A percentile compares a stretch with the other conserved stretches of the same genome.
Conservation (phyloP, 805 yeast species). For the Hanseniaspora thailandica region DNA sequence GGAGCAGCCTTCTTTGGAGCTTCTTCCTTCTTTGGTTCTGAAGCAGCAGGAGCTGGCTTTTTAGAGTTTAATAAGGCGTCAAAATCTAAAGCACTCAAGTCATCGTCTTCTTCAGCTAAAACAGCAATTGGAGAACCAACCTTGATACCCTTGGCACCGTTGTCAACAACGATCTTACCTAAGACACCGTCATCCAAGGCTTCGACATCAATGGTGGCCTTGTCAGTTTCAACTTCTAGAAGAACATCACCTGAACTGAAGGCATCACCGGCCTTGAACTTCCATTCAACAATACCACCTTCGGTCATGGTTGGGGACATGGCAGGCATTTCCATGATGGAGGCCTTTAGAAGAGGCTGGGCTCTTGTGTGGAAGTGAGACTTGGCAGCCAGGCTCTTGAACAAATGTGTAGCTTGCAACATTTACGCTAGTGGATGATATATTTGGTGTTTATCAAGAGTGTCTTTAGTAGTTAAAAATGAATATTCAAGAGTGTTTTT, state of each 20-base stretch:
- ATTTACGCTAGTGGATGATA: neutral
- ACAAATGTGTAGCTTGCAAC: neutral
- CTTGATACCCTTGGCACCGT: constrained; percentile 68
- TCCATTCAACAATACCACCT: constrained; percentile 89
- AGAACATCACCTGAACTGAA: constrained; percentile 75
- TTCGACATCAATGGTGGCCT: constrained; percentile 72
- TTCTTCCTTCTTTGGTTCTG: constrained; percentile 18
- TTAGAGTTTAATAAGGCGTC: constrained; percentile 36
- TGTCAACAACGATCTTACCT: constrained; percentile 56
- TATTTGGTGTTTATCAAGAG: neutral
- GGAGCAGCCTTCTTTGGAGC: constrained; percentile 17
- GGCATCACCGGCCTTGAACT: constrained; percentile 60
- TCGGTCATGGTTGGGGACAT: constrained; percentile 98
- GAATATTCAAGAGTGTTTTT: neutral
- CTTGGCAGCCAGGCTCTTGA: neutral
- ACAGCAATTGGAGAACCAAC: constrained; percentile 89
- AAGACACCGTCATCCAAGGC: constrained; percentile 85
- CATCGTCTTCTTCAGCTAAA: constrained; percentile 80
- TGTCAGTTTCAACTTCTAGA: constrained; percentile 76
- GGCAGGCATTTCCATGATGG: constrained; percentile 82
- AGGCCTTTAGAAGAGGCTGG: constrained; percentile 21
- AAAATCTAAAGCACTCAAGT: constrained; percentile 45
- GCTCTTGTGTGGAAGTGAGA: constrained; percentile 9
- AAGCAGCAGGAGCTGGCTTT: constrained; percentile 20
- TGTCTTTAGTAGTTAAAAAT: neutral